Evolutionary conservation across 306 rosid genomes (phyloP), one percentile per base, ranked within the genome.

Genomic region (Canavalia gladiata): DNA sequence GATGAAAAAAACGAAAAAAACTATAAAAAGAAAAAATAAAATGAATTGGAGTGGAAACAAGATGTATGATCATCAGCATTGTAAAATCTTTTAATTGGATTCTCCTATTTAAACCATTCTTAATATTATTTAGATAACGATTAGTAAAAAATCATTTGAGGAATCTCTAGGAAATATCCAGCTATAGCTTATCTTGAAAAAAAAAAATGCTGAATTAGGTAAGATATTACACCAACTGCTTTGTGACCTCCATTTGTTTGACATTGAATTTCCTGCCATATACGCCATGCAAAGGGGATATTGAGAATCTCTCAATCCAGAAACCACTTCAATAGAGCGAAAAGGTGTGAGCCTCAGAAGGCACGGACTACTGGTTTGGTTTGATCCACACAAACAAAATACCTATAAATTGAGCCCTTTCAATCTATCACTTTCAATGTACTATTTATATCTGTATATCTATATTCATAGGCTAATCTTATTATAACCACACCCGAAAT

Each of bases 381-480:
- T 18, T 18, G 25, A 34, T 28, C 10, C 10, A 29, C 34, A 1
- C 56, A 5, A 1, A 33, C 46, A 46, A 3, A 4, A 18, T 18
- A 11, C 25, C 42, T 82, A 84, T 84, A 84, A 78, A 83, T 72
- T 7, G 4, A 45, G 6, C 25, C 52, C 2, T 35, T 13, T 42
- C 25, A 35, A 29, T 67, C 4, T 37, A 12, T 3, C 30, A 37
- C 7, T 3, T 39, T 7, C 25, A 18, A 18, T 18, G 25, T 18
- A 18, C 25, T 18, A 18, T 18, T 18, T 18, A 18, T 18, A 18
- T 18, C 25, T 18, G 25, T 18, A 18, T 18, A 18, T 18, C 25
- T 18, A 18, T 18, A 18, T 18, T 18, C 25, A 18, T 18, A 18
- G 25, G 25, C 49, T 45, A 45, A 45, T 4, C 49, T 45, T 45